Evolutionary conservation across 2,329 filamentous ascomycete species (phyloP).

Genomic region (Aspergillus clavatus): DNA sequence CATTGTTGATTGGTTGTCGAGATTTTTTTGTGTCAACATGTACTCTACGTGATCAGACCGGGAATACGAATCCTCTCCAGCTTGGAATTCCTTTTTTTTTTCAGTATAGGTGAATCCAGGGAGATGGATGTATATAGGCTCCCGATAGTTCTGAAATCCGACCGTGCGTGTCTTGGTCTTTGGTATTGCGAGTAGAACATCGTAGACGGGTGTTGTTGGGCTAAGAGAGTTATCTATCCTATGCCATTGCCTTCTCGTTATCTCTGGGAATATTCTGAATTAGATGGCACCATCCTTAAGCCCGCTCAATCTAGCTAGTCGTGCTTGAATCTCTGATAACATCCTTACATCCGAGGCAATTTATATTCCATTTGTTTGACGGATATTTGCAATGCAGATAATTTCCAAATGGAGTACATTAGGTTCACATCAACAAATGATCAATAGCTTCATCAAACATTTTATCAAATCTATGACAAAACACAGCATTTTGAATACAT

Average conservation of each 20-base stretch:
- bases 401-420: too few species aligned
- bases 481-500: not conserved
- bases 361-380: too few species aligned
- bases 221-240: too few species aligned
- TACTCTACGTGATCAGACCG: conserved; percentile 36
- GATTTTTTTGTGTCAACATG: conserved; percentile 34
- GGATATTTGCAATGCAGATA: too few species aligned
- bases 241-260: too few species aligned
- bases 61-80: conserved; percentile 25
- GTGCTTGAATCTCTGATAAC: too few species aligned
- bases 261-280: too few species aligned
- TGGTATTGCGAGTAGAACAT: not conserved
- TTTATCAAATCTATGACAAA: not conserved
- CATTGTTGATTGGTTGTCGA: conserved; percentile 25
- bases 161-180: conserved; percentile 8
- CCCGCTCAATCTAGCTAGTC: too few species aligned
- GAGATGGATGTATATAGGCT: conserved; percentile 31
- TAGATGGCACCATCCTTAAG: too few species aligned
- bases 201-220: not conserved
- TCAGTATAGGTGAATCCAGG: conserved; percentile 10
- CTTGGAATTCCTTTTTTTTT: not conserved
- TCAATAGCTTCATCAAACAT: not conserved
- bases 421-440: too few species aligned
- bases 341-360: too few species aligned
- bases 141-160: conserved; percentile 20